These are phyloP conservation scores for Asterochloris erici DNA, from an alignment of 139 green algal genomes.

Conservation along the genomic window DNA sequence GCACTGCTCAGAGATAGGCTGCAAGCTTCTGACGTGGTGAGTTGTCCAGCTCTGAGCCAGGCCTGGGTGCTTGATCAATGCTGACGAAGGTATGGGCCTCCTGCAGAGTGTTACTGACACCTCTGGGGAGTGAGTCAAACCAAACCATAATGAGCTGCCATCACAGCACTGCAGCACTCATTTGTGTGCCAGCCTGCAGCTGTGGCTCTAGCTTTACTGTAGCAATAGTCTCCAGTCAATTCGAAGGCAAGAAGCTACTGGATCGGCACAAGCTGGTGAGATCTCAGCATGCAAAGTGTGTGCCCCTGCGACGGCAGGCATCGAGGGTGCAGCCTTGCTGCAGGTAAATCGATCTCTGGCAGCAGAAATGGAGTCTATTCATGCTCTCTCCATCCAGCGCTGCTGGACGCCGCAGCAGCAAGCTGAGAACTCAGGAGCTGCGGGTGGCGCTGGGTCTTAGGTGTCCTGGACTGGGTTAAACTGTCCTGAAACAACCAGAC, in stretches of 20 bases:
- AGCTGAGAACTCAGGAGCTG: not conserved
- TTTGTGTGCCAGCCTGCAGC: conserved; percentile 18
- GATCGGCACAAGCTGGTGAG: conserved; percentile 64
- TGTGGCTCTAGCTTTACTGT: conserved; percentile 77
- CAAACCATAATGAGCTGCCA: too few species aligned
- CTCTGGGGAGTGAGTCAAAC: too few species aligned
- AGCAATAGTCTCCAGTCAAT: conserved; percentile 51
- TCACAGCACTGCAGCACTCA: too few species aligned
- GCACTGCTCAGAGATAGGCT: too few species aligned
- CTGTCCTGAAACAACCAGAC: too few species aligned
- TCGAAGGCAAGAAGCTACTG: conserved; percentile 70
- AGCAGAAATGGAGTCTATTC: conserved; percentile 63
- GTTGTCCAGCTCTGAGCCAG: too few species aligned
- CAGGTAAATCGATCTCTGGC: conserved; percentile 64
- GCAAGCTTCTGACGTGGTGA: too few species aligned
- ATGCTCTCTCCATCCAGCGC: conserved; percentile 71
- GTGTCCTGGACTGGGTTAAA: too few species aligned
- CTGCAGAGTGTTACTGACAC: too few species aligned
- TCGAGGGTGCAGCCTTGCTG: not conserved
- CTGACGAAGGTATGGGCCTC: too few species aligned
- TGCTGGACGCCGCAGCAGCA: conserved; percentile 46
- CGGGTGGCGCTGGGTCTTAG: too few species aligned
- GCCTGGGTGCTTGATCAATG: too few species aligned
- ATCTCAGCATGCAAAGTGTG: not conserved
- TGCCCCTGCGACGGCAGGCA: not conserved